These are phyloP conservation scores for Rehmannia glutinosa DNA, from an alignment of 257 asterid genomes.

Conservation along the genomic window DNA sequence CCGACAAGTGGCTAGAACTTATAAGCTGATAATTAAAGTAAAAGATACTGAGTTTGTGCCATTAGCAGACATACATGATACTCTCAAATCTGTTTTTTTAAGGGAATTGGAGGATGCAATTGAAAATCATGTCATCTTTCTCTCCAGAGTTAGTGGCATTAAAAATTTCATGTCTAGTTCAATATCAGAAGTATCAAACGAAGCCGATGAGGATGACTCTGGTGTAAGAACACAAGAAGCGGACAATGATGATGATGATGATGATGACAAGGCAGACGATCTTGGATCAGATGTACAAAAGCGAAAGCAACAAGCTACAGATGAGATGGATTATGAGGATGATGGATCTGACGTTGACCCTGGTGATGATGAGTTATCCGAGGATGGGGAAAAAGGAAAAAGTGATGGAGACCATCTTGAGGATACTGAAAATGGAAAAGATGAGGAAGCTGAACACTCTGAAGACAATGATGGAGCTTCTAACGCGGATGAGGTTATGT, in stretches of 20 bases:
- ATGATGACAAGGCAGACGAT: conserved; percentile 59
- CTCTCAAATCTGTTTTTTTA: conserved; percentile 44
- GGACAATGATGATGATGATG: conserved; percentile 42
- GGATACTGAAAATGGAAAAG: conserved; percentile 31
- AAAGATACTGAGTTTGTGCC: conserved; percentile 68
- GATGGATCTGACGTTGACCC: conserved; percentile 52
- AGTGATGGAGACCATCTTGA: conserved; percentile 25
- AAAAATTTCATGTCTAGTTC: conserved; percentile 33
- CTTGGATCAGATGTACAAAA: conserved; percentile 61
- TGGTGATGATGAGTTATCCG: conserved; percentile 27
- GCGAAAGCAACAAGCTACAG: conserved; percentile 60
- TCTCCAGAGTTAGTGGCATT: conserved; percentile 54
- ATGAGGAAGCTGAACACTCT: conserved; percentile 30
- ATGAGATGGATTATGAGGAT: conserved; percentile 86
- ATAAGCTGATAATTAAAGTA: conserved; percentile 55
- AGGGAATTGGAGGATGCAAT: conserved; percentile 81
- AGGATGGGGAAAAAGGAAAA: conserved; percentile 19
- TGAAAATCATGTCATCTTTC: conserved; percentile 53
- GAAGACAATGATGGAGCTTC: conserved; percentile 31
- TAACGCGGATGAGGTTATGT: conserved; percentile 22
- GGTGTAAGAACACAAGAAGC: conserved; percentile 23
- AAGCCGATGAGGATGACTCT: conserved; percentile 41
- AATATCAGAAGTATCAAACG: conserved; percentile 31
- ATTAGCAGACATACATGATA: conserved; percentile 40
- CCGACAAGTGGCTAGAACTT: conserved; percentile 34